Conservation (phyloP, 768 basidiomycete species). For the Auricularia cornea region DNA sequence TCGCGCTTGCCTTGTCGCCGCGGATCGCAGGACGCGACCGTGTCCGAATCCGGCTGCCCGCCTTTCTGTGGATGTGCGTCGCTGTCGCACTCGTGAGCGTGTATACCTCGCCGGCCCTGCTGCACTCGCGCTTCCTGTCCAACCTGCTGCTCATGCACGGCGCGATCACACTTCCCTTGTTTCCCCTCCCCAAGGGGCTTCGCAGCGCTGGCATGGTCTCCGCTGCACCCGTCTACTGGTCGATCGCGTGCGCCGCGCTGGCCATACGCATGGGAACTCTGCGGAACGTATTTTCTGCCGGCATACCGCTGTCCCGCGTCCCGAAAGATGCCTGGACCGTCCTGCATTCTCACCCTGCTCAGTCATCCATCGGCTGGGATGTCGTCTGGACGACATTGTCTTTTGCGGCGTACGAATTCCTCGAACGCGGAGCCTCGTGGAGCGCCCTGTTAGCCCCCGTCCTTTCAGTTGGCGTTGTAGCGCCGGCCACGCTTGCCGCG, state of each 20-base stretch:
- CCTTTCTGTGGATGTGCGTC: slow-evolving; percentile 34
- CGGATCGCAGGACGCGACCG: slow-evolving; percentile 1
- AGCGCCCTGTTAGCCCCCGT: neutral
- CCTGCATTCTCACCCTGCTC: slow-evolving; percentile 48
- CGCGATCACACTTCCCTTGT: slow-evolving; percentile 45
- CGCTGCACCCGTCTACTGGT: slow-evolving; percentile 28
- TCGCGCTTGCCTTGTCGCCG: slow-evolving; percentile 35
- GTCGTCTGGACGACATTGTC: slow-evolving; percentile 47
- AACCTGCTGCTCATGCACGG: slow-evolving; percentile 57
- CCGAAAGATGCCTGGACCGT: slow-evolving; percentile 24
- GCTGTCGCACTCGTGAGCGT: slow-evolving; percentile 39
- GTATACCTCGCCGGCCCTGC: slow-evolving; percentile 35
- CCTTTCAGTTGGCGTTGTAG: neutral
- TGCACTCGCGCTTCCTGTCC: slow-evolving; percentile 39
- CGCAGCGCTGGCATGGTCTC: slow-evolving; percentile 7
- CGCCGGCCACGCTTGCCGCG: neutral
- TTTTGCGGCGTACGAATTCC: slow-evolving; percentile 22
- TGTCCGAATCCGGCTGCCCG: slow-evolving; percentile 10
- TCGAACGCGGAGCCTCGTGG: neutral
- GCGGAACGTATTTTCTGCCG: slow-evolving; percentile 17
- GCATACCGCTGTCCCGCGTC: slow-evolving; percentile 6
- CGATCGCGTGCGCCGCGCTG: slow-evolving; percentile 25
- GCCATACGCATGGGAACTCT: slow-evolving; percentile 30
- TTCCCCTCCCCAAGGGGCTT: slow-evolving; percentile 16
- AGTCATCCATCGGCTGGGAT: slow-evolving; percentile 58